Base-by-base conservation (phyloP, 2,329 filamentous ascomycete species). In the Anthostomella pinea region DNA sequence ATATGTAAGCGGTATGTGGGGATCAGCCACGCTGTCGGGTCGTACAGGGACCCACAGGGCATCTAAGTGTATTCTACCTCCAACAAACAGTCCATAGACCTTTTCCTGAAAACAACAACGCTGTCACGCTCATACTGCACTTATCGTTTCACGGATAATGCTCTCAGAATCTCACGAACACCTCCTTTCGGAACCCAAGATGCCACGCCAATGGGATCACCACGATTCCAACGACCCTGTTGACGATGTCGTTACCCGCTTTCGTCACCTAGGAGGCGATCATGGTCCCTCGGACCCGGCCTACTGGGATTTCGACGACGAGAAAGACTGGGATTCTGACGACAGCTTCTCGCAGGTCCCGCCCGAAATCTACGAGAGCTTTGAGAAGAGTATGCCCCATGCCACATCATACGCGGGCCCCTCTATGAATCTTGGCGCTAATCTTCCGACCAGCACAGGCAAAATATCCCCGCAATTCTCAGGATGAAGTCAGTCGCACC, bases 201-300 rank as follows among this genome's bases (percentile, higher is more conserved):
- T n/a, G n/a, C n/a, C n/a, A n/a, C 38, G 32, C 6, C 5, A 13
- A 9, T 41, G 25, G 33, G 39, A 41, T 10, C 0, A 33, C 11
- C 39, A 41, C 18, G 39, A 41, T 30, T 41, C 37, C 8, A 26
- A 41, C 19, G 39, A 41, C 7, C 34, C 39, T 13, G 39, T 37
- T n/a, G 39, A 41, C 4, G 25, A 41, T 24, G 19, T 25, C 10
- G 25, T 41, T 8, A 41, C 39, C 13, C 33, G 39, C 20, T 14
- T 41, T 20, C 39, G 39, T 21, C 39, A 41, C 17, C 30, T 41
- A 7, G 39, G 20, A 14, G 39, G 39, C 6, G 39, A 41, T 17
- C 34, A 37, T 17, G 39, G 39, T 19, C 33, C 33, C 20, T 35
- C 13, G 14, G 39, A 42, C 25, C 31, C 34, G n/a, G 16, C 34